phyloP scores from a whole-genome alignment of 257 asterid species.

The Ballota nigra region DNA sequence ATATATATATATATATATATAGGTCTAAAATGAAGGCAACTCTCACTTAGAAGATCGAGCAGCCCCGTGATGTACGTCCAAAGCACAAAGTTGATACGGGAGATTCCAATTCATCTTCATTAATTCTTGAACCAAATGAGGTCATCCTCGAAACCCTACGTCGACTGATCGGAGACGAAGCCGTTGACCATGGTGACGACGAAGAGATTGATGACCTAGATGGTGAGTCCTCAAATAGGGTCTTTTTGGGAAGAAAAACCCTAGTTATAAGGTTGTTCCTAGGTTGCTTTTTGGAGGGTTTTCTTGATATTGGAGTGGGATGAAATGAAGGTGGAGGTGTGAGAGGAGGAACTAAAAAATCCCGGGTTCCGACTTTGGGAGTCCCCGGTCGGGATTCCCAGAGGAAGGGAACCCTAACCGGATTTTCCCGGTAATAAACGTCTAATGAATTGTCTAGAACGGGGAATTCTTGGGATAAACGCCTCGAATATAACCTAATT shows the following conservation, averaged over 20 bases:
- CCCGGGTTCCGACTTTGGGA: conserved; percentile 15
- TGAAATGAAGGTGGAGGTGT: conserved; percentile 38
- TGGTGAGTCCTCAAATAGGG: not conserved
- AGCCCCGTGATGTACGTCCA: not conserved
- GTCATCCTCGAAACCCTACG: conserved; percentile 5
- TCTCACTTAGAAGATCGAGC: not conserved
- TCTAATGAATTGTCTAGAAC: not conserved
- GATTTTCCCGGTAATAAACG: conserved; percentile 21
- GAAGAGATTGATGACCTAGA: conserved; percentile 6
- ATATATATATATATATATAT: too few species aligned
- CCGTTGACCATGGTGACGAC: not conserved
- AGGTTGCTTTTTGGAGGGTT: not conserved
- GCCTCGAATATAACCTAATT: not conserved
- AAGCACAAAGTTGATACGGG: conserved; percentile 1
- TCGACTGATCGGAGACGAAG: not conserved
- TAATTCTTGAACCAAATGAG: conserved; percentile 9
- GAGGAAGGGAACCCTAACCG: conserved; percentile 27
- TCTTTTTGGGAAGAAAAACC: conserved; percentile 3
- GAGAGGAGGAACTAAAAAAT: conserved; percentile 26
- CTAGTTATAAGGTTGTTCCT: not conserved
- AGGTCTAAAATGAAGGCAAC: not conserved
- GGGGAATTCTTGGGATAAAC: conserved; percentile 22
- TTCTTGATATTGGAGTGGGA: not conserved
- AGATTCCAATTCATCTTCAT: conserved; percentile 9
- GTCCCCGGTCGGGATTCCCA: conserved; percentile 41